Percentiles rank a stretch among this genome's conserved stretches.
Conservation (phyloP, 1,284 basidiomycete species). For the Peniophora sp. region DNA sequence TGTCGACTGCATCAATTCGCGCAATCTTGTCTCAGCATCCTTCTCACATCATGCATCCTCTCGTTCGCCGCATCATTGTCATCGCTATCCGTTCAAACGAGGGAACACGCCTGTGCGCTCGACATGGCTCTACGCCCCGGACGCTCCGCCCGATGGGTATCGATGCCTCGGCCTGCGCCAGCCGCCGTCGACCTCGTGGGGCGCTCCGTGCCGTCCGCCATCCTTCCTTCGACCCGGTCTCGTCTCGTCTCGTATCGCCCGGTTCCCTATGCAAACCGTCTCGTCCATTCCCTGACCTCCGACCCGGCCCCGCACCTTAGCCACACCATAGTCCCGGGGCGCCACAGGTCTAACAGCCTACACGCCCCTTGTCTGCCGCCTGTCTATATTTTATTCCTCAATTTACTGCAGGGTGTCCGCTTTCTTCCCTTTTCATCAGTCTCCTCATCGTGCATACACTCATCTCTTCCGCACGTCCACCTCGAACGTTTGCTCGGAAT, state of each 20-base stretch:
- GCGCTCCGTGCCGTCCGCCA: conserved; percentile 8
- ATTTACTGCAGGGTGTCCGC: conserved; percentile 43
- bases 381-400: conserved; percentile 67
- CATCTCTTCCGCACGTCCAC: conserved; percentile 18
- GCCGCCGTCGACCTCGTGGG: conserved; percentile 9
- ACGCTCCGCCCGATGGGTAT: conserved; percentile 13
- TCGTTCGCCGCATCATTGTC: conserved; percentile 36
- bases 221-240: conserved; percentile 5
- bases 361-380: conserved; percentile 18
- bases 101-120: not conserved
- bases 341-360: conserved; percentile 36
- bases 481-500: conserved; percentile 11
- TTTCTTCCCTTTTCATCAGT: conserved; percentile 15
- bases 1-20: conserved; percentile 49
- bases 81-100: conserved; percentile 27
- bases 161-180: conserved; percentile 9
- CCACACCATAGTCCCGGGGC: conserved; percentile 16
- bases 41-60: conserved; percentile 62
- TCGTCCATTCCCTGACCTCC: conserved; percentile 7
- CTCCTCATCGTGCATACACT: conserved; percentile 25
- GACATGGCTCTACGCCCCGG: conserved; percentile 12
- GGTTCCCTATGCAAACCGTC: conserved; percentile 15
- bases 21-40: conserved; percentile 46
- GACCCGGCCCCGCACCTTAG: conserved; percentile 6
- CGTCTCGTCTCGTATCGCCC: conserved; percentile 7